Base-by-base conservation (phyloP, 140 eudicot species). In the Cichorium intybus region DNA sequence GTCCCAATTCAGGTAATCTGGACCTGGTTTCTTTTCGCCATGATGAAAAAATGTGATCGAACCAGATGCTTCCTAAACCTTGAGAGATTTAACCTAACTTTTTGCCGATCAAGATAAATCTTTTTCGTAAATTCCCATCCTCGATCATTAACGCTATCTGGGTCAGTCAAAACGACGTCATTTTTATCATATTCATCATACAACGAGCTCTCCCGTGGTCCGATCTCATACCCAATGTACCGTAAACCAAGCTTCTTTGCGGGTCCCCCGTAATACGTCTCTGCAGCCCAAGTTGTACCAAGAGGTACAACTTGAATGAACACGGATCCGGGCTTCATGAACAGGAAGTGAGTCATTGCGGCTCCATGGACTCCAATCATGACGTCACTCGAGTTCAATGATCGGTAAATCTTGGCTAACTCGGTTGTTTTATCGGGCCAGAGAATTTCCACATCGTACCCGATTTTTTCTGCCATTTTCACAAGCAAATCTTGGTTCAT, bases 311-410 rank as follows among this genome's bases (percentile, higher is more conserved):
- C 87, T 70, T 91, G 97, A 28, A 91, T 91, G 48, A 91, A 85
- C 43, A 87, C 96, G 7, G 84, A 67, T 11, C 89, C 82, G n/a
- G 95, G 97, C 73, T 53, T 87, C 84, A 87, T 83, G 78, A 87
- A 91, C 61, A 91, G 62, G 63, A 87, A 85, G 72, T 91, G 97
- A 2, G 97, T 87, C 97, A 91, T 84, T 9, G 97, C 97, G 0
- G 97, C 97, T 4, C 97, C 97, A 12, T 91, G 97, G 57, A 87
- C 96, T 7, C 97, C 97, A 39, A 91, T 66, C 88, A 87, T 73
- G 23, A 83, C 97, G 52, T 91, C 95, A 10, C 97, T 87, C 7
- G 97, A 82, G 80, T 85, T 91, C 4, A 91, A 61, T 6, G 72
- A 78, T 3, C 91, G 71, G 17, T 87, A 91, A 29, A 82, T 79